Evolutionary conservation across 192 early-diverging fungal genomes (phyloP), one percentile per base, ranked within the genome.

Genomic region (Paraglomus brasilianum): DNA sequence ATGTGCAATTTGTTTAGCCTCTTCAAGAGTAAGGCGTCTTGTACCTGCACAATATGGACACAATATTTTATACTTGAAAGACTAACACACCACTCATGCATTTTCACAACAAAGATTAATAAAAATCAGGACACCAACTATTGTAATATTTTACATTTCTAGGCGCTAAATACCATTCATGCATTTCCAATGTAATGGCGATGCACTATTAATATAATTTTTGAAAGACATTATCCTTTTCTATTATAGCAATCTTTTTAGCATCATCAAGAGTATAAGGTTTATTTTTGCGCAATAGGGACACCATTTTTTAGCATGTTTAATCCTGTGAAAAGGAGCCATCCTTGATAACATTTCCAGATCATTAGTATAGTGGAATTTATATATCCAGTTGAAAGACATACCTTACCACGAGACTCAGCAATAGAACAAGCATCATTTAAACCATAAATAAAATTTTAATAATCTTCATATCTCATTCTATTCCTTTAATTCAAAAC

Each of bases 171-270:
- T 8, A 11, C 15, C 15, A 8, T 47, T 47, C 8, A 11, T 47
- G 15, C 46, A 47, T 47, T 11, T 47, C 46, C 46, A 47, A 11
- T 47, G 46, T 15, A 47, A 11, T 47, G 46, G 46, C 8, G 46
- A 11, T 47, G 46, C 46, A 47, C 9, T 47, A 47, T 47, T 15
- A 15, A 47, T 47, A 47, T 47, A 47, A 11, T 47, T 47, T 47
- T 8, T 47, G 15, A 15, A 43, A 42, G 41, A n/a, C n/a, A n/a
- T n/a, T n/a, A n/a, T n/a, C n/a, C n/a, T n/a, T n/a, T n/a, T n/a
- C n/a, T n/a, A n/a, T n/a, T n/a, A n/a, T n/a, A 43, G 58, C 38
- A 13, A 61, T 61, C 30, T 61, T 38, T 4, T 41, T 61, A 61
- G 41, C 39, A 61, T 17, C 40, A n/a, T 61, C 58, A 42, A 61